These are phyloP conservation scores for Friedmanniomyces endolithicus DNA, from an alignment of 495 filamentous ascomycete species.

Conservation along the genomic window DNA sequence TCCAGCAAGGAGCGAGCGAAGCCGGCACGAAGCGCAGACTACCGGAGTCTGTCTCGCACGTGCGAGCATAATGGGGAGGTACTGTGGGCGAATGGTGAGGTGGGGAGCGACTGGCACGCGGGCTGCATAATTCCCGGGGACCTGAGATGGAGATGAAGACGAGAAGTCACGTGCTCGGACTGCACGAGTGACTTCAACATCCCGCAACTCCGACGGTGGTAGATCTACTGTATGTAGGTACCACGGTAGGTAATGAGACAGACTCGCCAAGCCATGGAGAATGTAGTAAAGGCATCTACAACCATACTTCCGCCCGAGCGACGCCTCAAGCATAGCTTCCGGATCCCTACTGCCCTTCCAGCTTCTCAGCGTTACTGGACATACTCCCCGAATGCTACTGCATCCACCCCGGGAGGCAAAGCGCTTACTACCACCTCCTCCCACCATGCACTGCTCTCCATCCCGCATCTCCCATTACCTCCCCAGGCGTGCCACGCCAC, in stretches of 20 bases:
- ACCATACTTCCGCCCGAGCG: background rate
- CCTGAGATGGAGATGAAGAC: too few species aligned
- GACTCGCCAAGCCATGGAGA: too few species aligned
- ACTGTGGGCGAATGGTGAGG: too few species aligned
- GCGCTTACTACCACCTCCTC: background rate
- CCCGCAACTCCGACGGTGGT: too few species aligned
- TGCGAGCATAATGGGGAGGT: background rate
- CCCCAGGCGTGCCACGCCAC: constrained; percentile 1
- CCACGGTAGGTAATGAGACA: too few species aligned
- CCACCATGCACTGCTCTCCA: background rate
- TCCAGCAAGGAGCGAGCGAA: background rate
- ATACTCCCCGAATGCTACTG: background rate
- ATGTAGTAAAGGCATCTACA: background rate
- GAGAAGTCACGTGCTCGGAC: too few species aligned
- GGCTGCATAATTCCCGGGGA: background rate
- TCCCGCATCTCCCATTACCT: background rate
- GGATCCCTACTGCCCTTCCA: background rate
- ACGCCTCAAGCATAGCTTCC: background rate
- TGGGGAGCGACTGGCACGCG: background rate
- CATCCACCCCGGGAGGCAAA: too few species aligned
- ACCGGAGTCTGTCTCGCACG: background rate
- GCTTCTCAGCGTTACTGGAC: background rate
- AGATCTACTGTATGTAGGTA: too few species aligned
- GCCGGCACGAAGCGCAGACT: constrained; percentile 14
- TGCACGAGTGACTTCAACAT: too few species aligned